Conservation (phyloP, 2,329 filamentous ascomycete genomes). For the Juglanconis sp. region DNA sequence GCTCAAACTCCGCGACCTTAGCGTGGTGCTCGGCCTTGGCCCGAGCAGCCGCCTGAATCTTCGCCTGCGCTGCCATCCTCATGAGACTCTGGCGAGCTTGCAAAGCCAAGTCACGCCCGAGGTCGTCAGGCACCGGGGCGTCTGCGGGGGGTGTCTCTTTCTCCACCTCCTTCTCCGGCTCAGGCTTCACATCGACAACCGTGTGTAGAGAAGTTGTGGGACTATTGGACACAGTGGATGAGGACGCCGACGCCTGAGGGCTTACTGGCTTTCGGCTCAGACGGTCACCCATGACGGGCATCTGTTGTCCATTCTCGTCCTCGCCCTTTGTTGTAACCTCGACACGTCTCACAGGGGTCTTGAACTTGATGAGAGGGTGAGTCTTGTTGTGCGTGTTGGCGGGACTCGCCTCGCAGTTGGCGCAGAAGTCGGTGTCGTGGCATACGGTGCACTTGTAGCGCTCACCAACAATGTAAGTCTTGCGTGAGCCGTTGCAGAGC, state of each 20-base stretch:
- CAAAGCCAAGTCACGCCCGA: too few species aligned
- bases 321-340: constrained; percentile 83
- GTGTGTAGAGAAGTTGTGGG: constrained; percentile 61
- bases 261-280: constrained; percentile 30
- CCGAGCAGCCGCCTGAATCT: background rate
- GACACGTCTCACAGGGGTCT: constrained; percentile 83
- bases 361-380: constrained; percentile 97
- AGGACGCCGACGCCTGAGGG: constrained; percentile 51
- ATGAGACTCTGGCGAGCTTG: too few species aligned
- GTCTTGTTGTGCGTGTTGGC: constrained; percentile 85
- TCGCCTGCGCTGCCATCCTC: too few species aligned
- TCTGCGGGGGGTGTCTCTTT: background rate
- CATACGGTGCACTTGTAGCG: constrained; percentile 98
- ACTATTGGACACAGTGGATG: constrained; percentile 45
- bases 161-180: constrained; percentile 22
- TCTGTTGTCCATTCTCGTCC: constrained; percentile 61
- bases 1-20: constrained; percentile 23
- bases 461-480: constrained; percentile 75
- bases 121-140: too few species aligned
- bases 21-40: background rate
- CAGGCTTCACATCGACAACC: constrained; percentile 67
- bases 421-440: constrained; percentile 92
- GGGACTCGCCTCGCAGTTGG: constrained; percentile 86
- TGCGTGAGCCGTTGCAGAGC: constrained; percentile 63
- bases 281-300: constrained; percentile 72